phyloP scores from a whole-genome alignment of 371 early-diverging fungal species.

The Rhizopus delemar region DNA sequence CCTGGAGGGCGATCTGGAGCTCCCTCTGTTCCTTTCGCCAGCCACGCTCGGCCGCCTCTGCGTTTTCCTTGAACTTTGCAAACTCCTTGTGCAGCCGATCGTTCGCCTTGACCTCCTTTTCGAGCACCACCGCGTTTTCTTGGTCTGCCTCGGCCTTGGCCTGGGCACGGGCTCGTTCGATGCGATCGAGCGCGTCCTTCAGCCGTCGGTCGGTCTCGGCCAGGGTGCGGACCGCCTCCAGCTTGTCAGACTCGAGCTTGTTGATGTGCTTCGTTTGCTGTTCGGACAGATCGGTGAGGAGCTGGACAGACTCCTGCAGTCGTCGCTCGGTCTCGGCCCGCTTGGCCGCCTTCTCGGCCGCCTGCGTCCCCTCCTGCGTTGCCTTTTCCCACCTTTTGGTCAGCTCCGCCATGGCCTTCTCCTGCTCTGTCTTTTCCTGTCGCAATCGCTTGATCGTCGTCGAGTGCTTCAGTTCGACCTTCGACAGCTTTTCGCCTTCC shows the following conservation, averaged over 20 bases:
- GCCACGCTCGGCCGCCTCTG: conserved; percentile 38
- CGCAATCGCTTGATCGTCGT: conserved; percentile 75
- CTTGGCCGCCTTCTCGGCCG: conserved; percentile 54
- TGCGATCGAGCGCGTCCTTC: conserved; percentile 23
- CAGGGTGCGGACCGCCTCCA: conserved; percentile 40
- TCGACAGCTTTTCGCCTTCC: conserved; percentile 81
- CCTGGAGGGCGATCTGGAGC: conserved; percentile 59
- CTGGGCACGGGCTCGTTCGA: conserved; percentile 34
- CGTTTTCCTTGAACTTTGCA: conserved; percentile 38
- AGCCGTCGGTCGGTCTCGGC: conserved; percentile 47
- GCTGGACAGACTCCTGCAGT: conserved; percentile 56
- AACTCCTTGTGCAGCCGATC: conserved; percentile 58
- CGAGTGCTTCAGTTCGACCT: conserved; percentile 73
- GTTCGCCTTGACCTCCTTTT: conserved; percentile 52
- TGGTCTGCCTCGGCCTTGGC: conserved; percentile 50
- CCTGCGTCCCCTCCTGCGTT: conserved; percentile 46
- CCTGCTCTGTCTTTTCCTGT: conserved; percentile 64
- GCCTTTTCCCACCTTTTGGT: conserved; percentile 66
- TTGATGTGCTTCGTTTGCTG: conserved; percentile 68
- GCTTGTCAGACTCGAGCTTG: conserved; percentile 60
- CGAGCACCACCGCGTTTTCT: conserved; percentile 57
- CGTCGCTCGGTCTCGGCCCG: conserved; percentile 58
- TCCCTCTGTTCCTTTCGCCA: conserved; percentile 63
- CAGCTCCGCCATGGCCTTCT: conserved; percentile 56
- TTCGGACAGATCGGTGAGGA: conserved; percentile 55